Evolutionary conservation across 768 basidiomycete genomes (phyloP), one percentile per base, ranked within the genome.

Genomic region (Mycena galericulata): DNA sequence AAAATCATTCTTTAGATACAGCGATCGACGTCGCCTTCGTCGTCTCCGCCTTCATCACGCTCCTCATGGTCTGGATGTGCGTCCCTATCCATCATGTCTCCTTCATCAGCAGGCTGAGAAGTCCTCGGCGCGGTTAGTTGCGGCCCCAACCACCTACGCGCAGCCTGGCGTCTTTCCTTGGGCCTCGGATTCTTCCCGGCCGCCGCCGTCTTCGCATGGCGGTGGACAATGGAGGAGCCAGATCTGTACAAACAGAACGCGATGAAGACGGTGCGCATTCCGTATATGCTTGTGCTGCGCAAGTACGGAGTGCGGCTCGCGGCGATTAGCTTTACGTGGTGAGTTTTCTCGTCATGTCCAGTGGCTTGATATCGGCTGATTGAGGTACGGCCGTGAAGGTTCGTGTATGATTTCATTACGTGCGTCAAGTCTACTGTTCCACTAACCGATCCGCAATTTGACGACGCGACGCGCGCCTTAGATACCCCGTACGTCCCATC

Each of bases 1-100:
- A n/a, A n/a, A n/a, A n/a, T n/a, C n/a, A n/a, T n/a, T n/a, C n/a
- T n/a, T n/a, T n/a, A 94, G 93, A 95, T 74, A 78, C 85, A 5
- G 95, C 95, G 95, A 94, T 96, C 72, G 95, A 94, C 75, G 80
- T 89, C 64, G 93, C 92, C 40, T 94, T 95, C 75, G 93, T 94
- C 45, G 74, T 96, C 47, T 81, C 91, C 9, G 84, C 93, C 15
- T 95, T 96, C 68, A 91, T 94, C 4, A 94, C 95, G 17, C 84
- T 97, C 9, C 92, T 97, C 22, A 83, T 96, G 32, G 93, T 89
- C 75, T 96, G 94, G 95, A 97, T 97, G 90, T 93, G 17, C 26
- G 49, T 70, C 24, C 11, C 24, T 18, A 29, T 15, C 26, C 47
- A 29, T 29, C 6, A 36, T 36, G 34, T 49, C n/a, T 38, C 38